phyloP scores from a whole-genome alignment of 805 yeast species.

The Hanseniaspora occidentalis region DNA sequence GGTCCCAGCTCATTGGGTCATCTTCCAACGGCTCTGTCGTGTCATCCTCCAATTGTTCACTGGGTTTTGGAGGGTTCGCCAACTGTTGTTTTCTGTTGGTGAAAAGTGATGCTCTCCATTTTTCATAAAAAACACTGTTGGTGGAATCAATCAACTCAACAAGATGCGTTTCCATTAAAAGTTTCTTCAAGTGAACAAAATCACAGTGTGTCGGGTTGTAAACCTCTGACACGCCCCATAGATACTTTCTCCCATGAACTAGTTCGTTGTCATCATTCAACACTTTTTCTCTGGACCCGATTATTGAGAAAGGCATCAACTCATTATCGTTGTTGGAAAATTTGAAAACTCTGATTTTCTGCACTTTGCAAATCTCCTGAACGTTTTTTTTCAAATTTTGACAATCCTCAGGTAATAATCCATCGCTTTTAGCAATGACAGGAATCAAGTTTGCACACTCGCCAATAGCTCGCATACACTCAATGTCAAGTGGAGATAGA shows the following conservation, averaged over 20 bases:
- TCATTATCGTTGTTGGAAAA: constrained; percentile 28
- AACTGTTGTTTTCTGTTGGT: constrained; percentile 30
- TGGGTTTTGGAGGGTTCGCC: too few relatives aligned
- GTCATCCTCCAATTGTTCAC: too few relatives aligned
- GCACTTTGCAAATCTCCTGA: constrained; percentile 35
- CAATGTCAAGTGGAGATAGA: constrained; percentile 54
- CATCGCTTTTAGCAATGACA: constrained; percentile 70
- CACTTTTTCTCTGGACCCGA: constrained; percentile 49
- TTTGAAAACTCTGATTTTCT: constrained; percentile 49
- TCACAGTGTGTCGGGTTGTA: constrained; percentile 73
- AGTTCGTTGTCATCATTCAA: constrained; percentile 30
- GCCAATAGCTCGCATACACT: constrained; percentile 57
- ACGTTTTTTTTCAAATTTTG: constrained; percentile 39
- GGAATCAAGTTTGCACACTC: constrained; percentile 73
- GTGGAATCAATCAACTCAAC: constrained; percentile 68
- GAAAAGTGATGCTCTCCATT: constrained; percentile 48
- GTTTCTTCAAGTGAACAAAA: constrained; percentile 47
- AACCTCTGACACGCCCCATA: constrained; percentile 81
- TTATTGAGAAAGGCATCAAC: constrained; percentile 50
- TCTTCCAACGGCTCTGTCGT: constrained; percentile 1
- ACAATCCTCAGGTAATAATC: constrained; percentile 47
- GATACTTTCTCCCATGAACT: constrained; percentile 65
- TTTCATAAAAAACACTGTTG: constrained; percentile 54
- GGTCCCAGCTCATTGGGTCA: constrained; percentile 27
- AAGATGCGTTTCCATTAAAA: constrained; percentile 59